These are phyloP conservation scores for Ceratocystis harringtonii DNA, from an alignment of 2,329 filamentous ascomycete genomes.

Conservation along the genomic window DNA sequence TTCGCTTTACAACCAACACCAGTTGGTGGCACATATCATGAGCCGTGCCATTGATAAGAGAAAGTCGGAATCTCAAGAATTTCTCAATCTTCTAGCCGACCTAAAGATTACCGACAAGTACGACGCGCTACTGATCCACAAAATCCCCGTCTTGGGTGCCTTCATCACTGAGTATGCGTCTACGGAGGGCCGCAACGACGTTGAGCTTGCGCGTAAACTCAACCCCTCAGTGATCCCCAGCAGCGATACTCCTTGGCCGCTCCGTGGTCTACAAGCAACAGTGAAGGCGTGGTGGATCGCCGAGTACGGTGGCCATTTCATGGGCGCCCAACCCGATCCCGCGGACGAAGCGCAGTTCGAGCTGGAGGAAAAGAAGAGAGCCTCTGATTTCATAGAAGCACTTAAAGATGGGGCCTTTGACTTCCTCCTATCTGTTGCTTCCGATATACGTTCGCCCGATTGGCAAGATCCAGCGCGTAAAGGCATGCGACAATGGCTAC, in stretches of 20 bases:
- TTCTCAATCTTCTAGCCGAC: slow-evolving; percentile 52
- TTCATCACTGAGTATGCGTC: slow-evolving; percentile 69
- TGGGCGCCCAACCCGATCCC: slow-evolving; percentile 51
- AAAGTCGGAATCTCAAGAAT: slow-evolving; percentile 55
- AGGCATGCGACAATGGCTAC: slow-evolving; percentile 66
- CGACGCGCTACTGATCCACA: slow-evolving; percentile 59
- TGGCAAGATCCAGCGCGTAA: slow-evolving; percentile 80
- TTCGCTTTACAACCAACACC: slow-evolving; percentile 78
- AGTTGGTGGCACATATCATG: slow-evolving; percentile 68
- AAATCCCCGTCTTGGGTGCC: slow-evolving; percentile 63
- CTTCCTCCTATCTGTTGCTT: slow-evolving; percentile 72
- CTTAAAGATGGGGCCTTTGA: slow-evolving; percentile 85
- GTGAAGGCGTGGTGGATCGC: slow-evolving; percentile 76
- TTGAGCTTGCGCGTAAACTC: slow-evolving; percentile 54
- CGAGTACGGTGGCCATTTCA: slow-evolving; percentile 82
- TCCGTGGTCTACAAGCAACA: slow-evolving; percentile 64
- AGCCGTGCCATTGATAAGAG: slow-evolving; percentile 63
- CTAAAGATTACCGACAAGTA: slow-evolving; percentile 62
- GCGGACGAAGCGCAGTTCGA: slow-evolving; percentile 23
- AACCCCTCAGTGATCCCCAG: slow-evolving; percentile 52
- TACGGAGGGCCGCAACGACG: slow-evolving; percentile 51
- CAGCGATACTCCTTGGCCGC: slow-evolving; percentile 54
- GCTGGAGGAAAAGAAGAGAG: slow-evolving; percentile 52
- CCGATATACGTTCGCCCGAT: slow-evolving; percentile 63
- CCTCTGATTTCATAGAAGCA: slow-evolving; percentile 58